phyloP scores from a whole-genome alignment of 257 asterid genomes.

The Osmanthus fragrans region DNA sequence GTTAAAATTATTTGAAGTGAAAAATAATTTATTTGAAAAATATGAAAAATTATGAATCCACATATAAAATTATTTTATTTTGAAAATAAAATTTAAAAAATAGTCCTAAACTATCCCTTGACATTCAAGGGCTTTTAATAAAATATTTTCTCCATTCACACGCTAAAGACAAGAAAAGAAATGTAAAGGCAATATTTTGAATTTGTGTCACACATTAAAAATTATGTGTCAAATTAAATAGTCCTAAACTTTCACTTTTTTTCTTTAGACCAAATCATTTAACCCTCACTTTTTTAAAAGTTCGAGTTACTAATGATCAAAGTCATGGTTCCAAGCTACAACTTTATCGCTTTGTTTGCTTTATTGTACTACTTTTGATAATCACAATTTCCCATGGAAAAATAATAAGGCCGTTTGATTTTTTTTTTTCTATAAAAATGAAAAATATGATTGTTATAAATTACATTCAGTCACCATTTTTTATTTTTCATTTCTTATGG shows the following conservation, averaged over 20 bases:
- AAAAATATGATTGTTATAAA: no score
- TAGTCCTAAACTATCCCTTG: no score
- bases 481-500: no score
- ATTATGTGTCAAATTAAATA: conserved; percentile 17
- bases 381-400: neutral
- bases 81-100: no score
- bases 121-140: no score
- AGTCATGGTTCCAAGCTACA: neutral
- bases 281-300: neutral
- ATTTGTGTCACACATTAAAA: conserved; percentile 16
- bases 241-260: conserved; percentile 18
- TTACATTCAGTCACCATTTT: no score
- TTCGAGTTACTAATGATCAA: neutral
- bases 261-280: conserved; percentile 36
- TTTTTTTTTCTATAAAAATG: no score
- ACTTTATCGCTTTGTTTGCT: neutral
- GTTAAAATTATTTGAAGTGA: no score
- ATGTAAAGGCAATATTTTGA: conserved; percentile 14
- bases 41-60: no score
- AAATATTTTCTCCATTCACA: neutral
- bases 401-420: no score
- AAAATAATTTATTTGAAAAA: no score
- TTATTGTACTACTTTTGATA: neutral
- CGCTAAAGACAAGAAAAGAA: conserved; percentile 32
- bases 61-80: no score